These are phyloP conservation scores for Globisporangium nunn DNA, from an alignment of 352 stramenopile genomes.

Conservation along the genomic window DNA sequence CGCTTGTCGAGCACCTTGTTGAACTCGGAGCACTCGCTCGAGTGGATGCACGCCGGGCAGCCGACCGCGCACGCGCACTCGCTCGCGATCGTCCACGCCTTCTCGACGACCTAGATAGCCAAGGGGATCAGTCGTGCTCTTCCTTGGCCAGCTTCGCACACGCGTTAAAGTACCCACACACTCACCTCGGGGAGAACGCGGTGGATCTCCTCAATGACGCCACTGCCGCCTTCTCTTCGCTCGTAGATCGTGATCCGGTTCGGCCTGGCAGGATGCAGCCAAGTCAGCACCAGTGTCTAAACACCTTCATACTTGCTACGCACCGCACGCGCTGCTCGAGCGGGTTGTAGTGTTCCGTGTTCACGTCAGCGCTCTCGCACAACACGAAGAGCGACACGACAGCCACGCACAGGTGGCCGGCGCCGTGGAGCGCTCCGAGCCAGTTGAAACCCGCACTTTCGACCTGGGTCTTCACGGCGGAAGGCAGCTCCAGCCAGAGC, in stretches of 20 bases:
- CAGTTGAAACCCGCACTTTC: slow-evolving; percentile 26
- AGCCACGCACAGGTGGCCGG: slow-evolving; percentile 89
- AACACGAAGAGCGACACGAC: slow-evolving; percentile 92
- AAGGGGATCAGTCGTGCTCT: neutral
- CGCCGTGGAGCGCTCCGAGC: slow-evolving; percentile 58
- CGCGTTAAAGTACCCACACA: neutral
- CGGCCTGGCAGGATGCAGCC: slow-evolving; percentile 25
- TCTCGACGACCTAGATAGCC: slow-evolving; percentile 28
- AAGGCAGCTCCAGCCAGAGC: slow-evolving; percentile 93
- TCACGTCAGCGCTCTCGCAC: slow-evolving; percentile 78
- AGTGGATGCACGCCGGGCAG: slow-evolving; percentile 87
- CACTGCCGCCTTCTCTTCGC: slow-evolving; percentile 80
- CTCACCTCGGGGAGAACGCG: slow-evolving; percentile 46
- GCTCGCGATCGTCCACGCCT: slow-evolving; percentile 56
- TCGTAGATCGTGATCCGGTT: slow-evolving; percentile 88
- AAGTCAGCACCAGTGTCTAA: neutral
- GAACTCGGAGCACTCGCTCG: slow-evolving; percentile 79
- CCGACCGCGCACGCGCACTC: slow-evolving; percentile 73
- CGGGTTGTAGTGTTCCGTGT: slow-evolving; percentile 78
- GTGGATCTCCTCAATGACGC: slow-evolving; percentile 74
- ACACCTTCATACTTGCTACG: neutral
- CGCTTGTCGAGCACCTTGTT: slow-evolving; percentile 87
- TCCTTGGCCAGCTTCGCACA: too few species aligned
- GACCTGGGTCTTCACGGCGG: slow-evolving; percentile 29
- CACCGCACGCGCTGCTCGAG: slow-evolving; percentile 60